phyloP scores from a whole-genome alignment of 805 yeast genomes.

The Kazachstania kunashirensis region DNA sequence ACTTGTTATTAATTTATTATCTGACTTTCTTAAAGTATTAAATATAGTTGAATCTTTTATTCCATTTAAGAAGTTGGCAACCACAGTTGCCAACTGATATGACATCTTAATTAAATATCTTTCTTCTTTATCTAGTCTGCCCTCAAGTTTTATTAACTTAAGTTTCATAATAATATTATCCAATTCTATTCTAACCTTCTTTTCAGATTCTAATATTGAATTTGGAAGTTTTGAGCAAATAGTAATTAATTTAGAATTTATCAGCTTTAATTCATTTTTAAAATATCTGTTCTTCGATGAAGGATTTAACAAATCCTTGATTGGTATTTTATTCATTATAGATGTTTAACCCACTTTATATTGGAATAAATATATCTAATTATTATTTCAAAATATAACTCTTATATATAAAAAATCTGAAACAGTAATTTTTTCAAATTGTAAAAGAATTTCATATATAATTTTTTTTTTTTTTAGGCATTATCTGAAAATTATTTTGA shows the following conservation, averaged over 20 bases:
- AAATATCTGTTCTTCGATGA: slow-evolving; percentile 2
- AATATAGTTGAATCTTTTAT: not conserved
- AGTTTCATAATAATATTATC: slow-evolving; percentile 5
- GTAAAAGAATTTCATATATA: not conserved
- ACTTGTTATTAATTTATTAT: not conserved
- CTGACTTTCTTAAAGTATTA: not conserved
- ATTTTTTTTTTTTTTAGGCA: not conserved
- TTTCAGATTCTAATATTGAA: not conserved
- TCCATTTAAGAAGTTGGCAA: slow-evolving; percentile 6
- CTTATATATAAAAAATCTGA: too few relatives aligned
- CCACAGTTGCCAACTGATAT: slow-evolving; percentile 8
- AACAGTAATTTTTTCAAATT: not conserved
- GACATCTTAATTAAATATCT: slow-evolving; percentile 5
- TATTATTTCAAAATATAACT: not conserved
- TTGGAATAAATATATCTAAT: not conserved
- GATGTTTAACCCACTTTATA: not conserved
- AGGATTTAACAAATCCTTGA: slow-evolving; percentile 14
- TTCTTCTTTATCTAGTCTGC: slow-evolving; percentile 5
- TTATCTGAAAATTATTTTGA: not conserved
- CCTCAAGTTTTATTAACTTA: slow-evolving; percentile 2
- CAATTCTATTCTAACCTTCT: slow-evolving; percentile 4
- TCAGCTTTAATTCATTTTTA: slow-evolving; percentile 6
- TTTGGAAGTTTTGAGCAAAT: slow-evolving; percentile 10
- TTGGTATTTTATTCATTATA: slow-evolving; percentile 15
- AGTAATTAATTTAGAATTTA: slow-evolving; percentile 6